Evolutionary conservation across 306 rosid species (phyloP).

Genomic region (Trichosanthes truncata): DNA sequence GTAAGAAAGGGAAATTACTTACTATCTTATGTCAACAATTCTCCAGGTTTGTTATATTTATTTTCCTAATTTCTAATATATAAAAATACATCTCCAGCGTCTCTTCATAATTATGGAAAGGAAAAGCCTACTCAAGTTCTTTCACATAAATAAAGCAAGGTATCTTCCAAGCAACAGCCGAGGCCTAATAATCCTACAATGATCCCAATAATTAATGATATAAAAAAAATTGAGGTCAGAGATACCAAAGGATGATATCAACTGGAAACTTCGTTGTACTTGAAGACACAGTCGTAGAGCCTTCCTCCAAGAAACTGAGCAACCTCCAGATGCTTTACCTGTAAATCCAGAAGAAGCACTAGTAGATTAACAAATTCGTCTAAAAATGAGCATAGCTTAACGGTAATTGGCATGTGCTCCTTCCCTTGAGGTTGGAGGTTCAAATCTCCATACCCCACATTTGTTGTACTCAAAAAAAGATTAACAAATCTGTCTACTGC

Average conservation of each 20-base stretch:
- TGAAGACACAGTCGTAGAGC: conserved; percentile 83
- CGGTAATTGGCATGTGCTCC: too few species aligned
- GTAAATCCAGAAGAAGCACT: not conserved
- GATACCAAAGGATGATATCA: conserved; percentile 20
- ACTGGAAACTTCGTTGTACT: conserved; percentile 59
- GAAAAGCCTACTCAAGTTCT: not conserved
- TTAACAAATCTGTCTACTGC: not conserved
- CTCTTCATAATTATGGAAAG: not conserved
- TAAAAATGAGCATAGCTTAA: too few species aligned
- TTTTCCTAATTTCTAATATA: not conserved
- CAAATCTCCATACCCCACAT: too few species aligned
- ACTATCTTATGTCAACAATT: not conserved
- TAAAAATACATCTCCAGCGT: not conserved
- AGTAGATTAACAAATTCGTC: not conserved
- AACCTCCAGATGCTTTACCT: conserved; percentile 93
- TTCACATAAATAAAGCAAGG: not conserved
- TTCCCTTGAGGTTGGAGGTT: too few species aligned
- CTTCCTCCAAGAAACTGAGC: conserved; percentile 94
- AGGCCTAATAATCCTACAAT: not conserved
- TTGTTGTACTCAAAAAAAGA: too few species aligned
- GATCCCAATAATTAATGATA: not conserved
- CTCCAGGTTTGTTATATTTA: not conserved
- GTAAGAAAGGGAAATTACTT: not conserved
- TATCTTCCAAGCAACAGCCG: not conserved
- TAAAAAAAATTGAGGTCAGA: conserved; percentile 12